Percentiles rank a stretch among this genome's conserved stretches.
Evolutionary conservation across 1,284 basidiomycete genomes (phyloP).

Genomic region (Athelia sp.): DNA sequence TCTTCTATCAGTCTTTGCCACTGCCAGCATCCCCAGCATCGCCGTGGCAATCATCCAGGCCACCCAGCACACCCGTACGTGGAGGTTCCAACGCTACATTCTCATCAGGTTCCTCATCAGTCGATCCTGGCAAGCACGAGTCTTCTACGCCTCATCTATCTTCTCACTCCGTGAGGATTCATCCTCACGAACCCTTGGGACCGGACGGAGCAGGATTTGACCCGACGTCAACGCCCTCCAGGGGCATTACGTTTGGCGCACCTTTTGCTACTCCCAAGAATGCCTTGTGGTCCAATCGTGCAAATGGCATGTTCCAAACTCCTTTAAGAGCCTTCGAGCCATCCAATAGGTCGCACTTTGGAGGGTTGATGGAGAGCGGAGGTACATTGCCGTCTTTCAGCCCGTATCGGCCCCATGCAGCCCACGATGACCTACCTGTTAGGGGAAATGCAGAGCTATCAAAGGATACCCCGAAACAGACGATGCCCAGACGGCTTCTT

Average conservation of each 20-base stretch:
- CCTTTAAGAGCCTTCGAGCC: constrained; percentile 26
- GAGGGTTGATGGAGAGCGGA: constrained; percentile 1
- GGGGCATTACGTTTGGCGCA: constrained; percentile 55
- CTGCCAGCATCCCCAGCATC: constrained; percentile 49
- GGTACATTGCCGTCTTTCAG: constrained; percentile 9
- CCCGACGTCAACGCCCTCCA: constrained; percentile 68
- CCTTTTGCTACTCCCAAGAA: constrained; percentile 58
- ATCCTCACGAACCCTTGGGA: constrained; percentile 33
- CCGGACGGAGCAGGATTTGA: constrained; percentile 58
- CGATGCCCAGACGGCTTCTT: not conserved
- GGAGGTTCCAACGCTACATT: constrained; percentile 24
- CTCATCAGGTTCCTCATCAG: constrained; percentile 43
- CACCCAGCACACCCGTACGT: constrained; percentile 42
- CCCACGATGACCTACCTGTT: constrained; percentile 27
- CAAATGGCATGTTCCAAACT: constrained; percentile 41
- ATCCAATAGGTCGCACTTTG: not conserved
- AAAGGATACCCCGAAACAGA: constrained; percentile 1
- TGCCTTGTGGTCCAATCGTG: constrained; percentile 35
- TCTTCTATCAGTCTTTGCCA: constrained; percentile 46
- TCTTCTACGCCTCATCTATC: constrained; percentile 47
- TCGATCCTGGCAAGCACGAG: constrained; percentile 25
- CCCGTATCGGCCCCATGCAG: constrained; percentile 15
- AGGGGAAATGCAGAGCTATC: constrained; percentile 15
- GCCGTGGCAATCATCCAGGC: constrained; percentile 31
- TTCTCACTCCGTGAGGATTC: constrained; percentile 38